phyloP scores from a whole-genome alignment of 257 asterid species.

The Coffea eugenioides region DNA sequence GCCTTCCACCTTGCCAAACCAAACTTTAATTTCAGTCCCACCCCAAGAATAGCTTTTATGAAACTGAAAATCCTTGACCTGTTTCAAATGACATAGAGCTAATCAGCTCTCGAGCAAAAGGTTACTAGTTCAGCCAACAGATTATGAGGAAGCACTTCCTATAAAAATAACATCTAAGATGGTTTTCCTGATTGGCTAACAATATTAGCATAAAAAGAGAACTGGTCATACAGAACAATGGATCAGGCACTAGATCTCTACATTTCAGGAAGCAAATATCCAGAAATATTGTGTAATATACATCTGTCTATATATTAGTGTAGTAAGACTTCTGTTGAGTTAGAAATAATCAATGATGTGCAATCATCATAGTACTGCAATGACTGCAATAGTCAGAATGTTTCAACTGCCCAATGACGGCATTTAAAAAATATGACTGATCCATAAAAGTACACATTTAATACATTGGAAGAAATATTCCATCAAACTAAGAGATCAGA shows the following conservation, averaged over 20 bases:
- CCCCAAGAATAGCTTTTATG: slow-evolving; percentile 83
- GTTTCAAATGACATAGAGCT: slow-evolving; percentile 13
- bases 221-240: not conserved
- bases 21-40: slow-evolving; percentile 91
- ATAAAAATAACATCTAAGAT: not conserved
- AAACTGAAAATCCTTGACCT: slow-evolving; percentile 83
- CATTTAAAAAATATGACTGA: not conserved
- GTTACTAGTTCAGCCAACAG: not conserved
- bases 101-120: not conserved
- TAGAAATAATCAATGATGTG: not conserved
- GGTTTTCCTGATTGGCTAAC: not conserved
- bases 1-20: slow-evolving; percentile 95
- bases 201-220: not conserved
- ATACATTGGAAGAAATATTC: not conserved
- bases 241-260: not conserved
- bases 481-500: not conserved
- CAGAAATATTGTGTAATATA: not conserved
- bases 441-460: not conserved
- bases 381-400: not conserved
- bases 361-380: not conserved
- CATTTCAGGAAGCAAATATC: not conserved
- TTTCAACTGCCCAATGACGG: not conserved
- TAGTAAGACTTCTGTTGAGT: not conserved
- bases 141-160: not conserved
- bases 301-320: not conserved